phyloP scores from a whole-genome alignment of 1,139 yeast genomes.

The Eremothecium gossypii region DNA sequence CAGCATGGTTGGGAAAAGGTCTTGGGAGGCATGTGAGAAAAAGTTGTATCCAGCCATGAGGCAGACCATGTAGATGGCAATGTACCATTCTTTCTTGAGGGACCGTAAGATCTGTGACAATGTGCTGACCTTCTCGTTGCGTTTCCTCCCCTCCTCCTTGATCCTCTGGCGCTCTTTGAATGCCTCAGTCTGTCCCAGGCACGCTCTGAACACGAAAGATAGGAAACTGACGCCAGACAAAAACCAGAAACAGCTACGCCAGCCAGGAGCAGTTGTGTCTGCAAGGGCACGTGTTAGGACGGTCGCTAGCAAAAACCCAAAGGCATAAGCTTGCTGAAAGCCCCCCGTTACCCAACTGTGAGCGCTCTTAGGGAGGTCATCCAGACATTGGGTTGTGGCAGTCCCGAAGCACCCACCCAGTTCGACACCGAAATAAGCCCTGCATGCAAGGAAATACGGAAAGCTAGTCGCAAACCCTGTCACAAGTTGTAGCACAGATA shows the following conservation, averaged over 20 bases:
- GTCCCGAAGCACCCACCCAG: slow-evolving; percentile 68
- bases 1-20: slow-evolving; percentile 58
- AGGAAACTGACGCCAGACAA: slow-evolving; percentile 61
- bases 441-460: slow-evolving; percentile 57
- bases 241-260: slow-evolving; percentile 80
- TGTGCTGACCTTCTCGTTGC: slow-evolving; percentile 16
- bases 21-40: slow-evolving; percentile 68
- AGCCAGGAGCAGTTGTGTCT: slow-evolving; percentile 43
- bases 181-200: slow-evolving; percentile 54
- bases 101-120: slow-evolving; percentile 6
- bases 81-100: slow-evolving; percentile 31
- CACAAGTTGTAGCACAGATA: slow-evolving; percentile 56
- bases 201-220: slow-evolving; percentile 45
- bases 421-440: slow-evolving; percentile 58
- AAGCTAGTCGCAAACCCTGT: slow-evolving; percentile 63
- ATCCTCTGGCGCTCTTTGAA: slow-evolving; percentile 32
- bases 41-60: slow-evolving; percentile 61
- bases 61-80: slow-evolving; percentile 42
- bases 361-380: slow-evolving; percentile 56
- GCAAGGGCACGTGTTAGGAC: slow-evolving; percentile 55
- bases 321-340: slow-evolving; percentile 65
- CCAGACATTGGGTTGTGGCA: slow-evolving; percentile 60
- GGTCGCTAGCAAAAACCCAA: slow-evolving; percentile 59
- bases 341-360: slow-evolving; percentile 58
- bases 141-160: slow-evolving; percentile 29